Conservation (phyloP, 108 stramenopile species). For the Skeletonema potamos region DNA sequence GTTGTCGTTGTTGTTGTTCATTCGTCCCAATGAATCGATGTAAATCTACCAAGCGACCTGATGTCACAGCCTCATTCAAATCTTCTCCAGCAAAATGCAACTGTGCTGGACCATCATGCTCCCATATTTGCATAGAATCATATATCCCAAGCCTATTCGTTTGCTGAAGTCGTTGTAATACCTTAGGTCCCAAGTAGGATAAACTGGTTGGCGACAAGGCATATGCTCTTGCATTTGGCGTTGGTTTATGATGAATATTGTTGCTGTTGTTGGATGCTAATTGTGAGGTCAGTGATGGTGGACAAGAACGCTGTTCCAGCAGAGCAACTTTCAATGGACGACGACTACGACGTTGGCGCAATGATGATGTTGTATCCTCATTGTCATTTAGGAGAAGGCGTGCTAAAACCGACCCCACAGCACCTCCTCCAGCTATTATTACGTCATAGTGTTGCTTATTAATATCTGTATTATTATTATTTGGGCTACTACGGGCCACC, state of each 20-base stretch:
- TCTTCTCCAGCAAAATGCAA: conserved; percentile 68
- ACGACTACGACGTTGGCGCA: conserved; percentile 43
- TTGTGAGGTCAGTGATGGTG: conserved; percentile 22
- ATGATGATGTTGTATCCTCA: conserved; percentile 28
- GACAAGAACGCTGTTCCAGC: conserved; percentile 32
- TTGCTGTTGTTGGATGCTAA: conserved; percentile 1
- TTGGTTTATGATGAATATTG: too few relatives aligned
- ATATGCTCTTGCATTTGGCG: conserved; percentile 82
- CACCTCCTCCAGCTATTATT: conserved; percentile 79
- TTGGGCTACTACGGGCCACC: not conserved
- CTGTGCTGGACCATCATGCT: conserved; percentile 70
- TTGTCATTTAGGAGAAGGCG: conserved; percentile 44
- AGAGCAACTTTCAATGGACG: conserved; percentile 43
- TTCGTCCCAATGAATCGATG: not conserved
- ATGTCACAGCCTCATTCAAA: conserved; percentile 39
- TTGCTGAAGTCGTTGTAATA: conserved; percentile 23
- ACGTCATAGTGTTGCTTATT: conserved; percentile 53
- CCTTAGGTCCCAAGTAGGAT: conserved; percentile 46
- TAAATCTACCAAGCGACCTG: conserved; percentile 38
- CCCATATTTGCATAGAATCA: conserved; percentile 89
- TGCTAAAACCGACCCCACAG: conserved; percentile 71
- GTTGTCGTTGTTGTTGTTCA: not conserved
- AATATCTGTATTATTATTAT: not conserved
- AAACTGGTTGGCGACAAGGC: conserved; percentile 78
- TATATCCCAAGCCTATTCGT: conserved; percentile 58